Evolutionary conservation across 495 filamentous ascomycete genomes (phyloP).

Genomic region (Hyphodiscus hymeniophilus): DNA sequence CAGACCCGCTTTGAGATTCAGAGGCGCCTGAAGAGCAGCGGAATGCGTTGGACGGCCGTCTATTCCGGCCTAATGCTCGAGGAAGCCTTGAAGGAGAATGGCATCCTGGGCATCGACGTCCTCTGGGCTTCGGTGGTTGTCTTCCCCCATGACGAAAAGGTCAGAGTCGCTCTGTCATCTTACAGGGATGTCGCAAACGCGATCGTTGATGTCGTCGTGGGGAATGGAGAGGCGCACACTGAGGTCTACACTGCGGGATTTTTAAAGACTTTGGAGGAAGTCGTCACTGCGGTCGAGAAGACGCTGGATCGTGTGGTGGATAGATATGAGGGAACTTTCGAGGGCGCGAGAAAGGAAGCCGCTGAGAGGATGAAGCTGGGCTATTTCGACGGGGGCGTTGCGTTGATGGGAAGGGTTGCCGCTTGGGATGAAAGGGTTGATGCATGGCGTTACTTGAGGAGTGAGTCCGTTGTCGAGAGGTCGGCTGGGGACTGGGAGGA

Average conservation of each 20-base stretch:
- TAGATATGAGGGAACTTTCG: slow-evolving; percentile 13
- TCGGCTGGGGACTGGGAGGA: not conserved
- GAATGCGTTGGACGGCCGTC: slow-evolving; percentile 9
- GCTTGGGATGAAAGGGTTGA: slow-evolving; percentile 10
- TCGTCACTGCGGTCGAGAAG: slow-evolving; percentile 2
- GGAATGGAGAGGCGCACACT: not conserved
- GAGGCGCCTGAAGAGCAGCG: not conserved
- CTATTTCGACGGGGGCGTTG: slow-evolving; percentile 13
- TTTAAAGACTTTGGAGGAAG: not conserved
- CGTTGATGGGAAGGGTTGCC: slow-evolving; percentile 11
- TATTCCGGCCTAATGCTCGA: slow-evolving; percentile 11
- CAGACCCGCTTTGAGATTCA: slow-evolving; percentile 7
- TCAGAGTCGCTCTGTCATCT: slow-evolving; percentile 5
- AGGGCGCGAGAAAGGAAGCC: slow-evolving; percentile 12
- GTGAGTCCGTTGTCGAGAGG: no score
- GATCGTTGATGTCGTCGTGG: not conserved
- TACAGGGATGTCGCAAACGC: slow-evolving; percentile 6
- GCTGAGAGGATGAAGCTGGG: slow-evolving; percentile 14
- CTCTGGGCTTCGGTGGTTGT: slow-evolving; percentile 7
- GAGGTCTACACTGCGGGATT: slow-evolving; percentile 6
- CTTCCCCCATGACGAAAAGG: slow-evolving; percentile 2
- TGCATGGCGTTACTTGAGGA: slow-evolving; percentile 7
- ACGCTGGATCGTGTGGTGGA: slow-evolving; percentile 5
- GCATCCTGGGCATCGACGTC: slow-evolving; percentile 8
- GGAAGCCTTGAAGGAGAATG: slow-evolving; percentile 11